These are phyloP conservation scores for Botryosphaeria dothidea DNA, from an alignment of 2,329 filamentous ascomycete species.

Conservation along the genomic window DNA sequence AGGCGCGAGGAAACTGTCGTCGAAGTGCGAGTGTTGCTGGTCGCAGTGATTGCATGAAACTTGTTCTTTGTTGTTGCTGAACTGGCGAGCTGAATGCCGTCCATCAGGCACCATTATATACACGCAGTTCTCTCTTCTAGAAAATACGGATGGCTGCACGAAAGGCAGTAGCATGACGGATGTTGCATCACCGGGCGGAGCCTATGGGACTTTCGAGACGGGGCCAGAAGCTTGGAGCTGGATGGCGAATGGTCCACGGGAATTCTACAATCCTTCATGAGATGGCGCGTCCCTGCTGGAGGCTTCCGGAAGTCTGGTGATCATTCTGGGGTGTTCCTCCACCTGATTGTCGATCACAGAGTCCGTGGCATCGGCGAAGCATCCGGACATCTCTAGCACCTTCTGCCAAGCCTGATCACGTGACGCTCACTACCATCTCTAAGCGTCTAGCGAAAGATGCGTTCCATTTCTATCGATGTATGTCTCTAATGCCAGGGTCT, in stretches of 20 bases:
- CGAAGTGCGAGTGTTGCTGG: slow-evolving; percentile 25
- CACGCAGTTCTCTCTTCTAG: slow-evolving; percentile 26
- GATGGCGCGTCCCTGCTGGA: not conserved
- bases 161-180: not conserved
- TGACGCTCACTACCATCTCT: not conserved
- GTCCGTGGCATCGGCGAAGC: not conserved
- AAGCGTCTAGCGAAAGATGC: not conserved
- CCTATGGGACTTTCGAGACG: slow-evolving; percentile 9
- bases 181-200: not conserved
- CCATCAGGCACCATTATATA: slow-evolving; percentile 31
- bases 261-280: not conserved
- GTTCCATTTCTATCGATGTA: slow-evolving; percentile 37
- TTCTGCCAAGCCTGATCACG: slow-evolving; percentile 14
- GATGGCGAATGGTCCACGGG: not conserved
- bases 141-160: slow-evolving; percentile 25
- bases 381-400: not conserved
- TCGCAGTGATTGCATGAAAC: slow-evolving; percentile 40
- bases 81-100: slow-evolving; percentile 27
- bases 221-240: not conserved
- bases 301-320: slow-evolving; percentile 3
- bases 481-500: slow-evolving; percentile 77
- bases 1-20: slow-evolving; percentile 34
- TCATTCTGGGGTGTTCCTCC: slow-evolving; percentile 11
- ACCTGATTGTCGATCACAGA: not conserved
- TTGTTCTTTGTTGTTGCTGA: slow-evolving; percentile 22